Conservation (phyloP, 129 eudicot genomes). For the Logfia minima region DNA sequence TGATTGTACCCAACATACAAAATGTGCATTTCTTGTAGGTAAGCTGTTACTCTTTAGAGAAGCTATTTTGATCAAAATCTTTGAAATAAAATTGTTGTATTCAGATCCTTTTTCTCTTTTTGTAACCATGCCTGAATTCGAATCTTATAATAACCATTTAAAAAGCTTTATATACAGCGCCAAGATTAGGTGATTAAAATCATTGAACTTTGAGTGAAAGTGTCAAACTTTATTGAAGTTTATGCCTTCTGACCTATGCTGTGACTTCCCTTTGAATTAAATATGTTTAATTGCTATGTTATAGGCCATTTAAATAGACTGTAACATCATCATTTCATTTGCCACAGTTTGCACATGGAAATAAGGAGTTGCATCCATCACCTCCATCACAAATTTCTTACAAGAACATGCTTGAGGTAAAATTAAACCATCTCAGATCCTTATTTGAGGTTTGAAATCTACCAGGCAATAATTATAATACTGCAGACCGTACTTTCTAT, state of each 20-base stretch:
- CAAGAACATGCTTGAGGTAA: constrained; percentile 35
- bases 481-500: background rate
- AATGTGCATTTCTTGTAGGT: constrained; percentile 1
- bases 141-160: constrained; percentile 3
- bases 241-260: constrained; percentile 2
- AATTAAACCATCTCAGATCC: constrained; percentile 4
- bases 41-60: background rate
- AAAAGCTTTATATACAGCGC: background rate
- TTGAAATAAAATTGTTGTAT: background rate
- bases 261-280: constrained; percentile 4
- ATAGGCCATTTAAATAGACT: background rate
- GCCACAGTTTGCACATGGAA: constrained; percentile 41
- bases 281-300: constrained; percentile 2
- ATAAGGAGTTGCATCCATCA: constrained; percentile 28
- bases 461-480: background rate
- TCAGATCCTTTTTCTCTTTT: background rate
- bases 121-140: background rate
- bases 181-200: background rate
- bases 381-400: constrained; percentile 28
- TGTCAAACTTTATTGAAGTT: constrained; percentile 9
- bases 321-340: constrained; percentile 19
- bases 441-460: background rate
- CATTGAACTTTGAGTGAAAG: background rate
- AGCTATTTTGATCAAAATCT: constrained; percentile 1
- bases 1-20: constrained; percentile 8